Percentiles rank a stretch among this genome's conserved stretches.
Conservation (phyloP, 192 early-diverging fungal species). For the Coemansia sp. region DNA sequence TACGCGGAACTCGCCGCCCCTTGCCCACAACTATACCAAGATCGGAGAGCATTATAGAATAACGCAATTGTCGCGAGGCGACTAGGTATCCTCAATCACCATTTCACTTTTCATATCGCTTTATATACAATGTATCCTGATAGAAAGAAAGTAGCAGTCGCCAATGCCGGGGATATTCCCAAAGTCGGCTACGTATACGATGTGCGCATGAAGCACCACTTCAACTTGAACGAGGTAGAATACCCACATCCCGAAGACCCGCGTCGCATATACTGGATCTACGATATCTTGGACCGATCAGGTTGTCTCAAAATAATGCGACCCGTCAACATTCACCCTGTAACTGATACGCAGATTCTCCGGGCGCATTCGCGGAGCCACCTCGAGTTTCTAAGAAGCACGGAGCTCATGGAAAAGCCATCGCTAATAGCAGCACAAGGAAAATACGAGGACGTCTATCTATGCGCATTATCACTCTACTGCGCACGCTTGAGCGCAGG, state of each 20-base stretch:
- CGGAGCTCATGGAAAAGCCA: constrained; percentile 57
- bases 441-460: constrained; percentile 69
- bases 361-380: constrained; percentile 61
- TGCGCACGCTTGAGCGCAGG: constrained; percentile 76
- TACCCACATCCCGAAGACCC: constrained; percentile 75
- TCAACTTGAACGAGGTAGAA: constrained; percentile 33
- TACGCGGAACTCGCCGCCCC: not conserved
- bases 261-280: constrained; percentile 70
- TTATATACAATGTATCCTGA: not conserved
- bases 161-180: not conserved
- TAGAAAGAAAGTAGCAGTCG: not conserved
- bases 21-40: not conserved
- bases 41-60: not conserved
- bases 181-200: constrained; percentile 63
- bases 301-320: constrained; percentile 57
- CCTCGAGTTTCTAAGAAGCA: constrained; percentile 47
- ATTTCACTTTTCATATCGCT: not conserved
- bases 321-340: constrained; percentile 13
- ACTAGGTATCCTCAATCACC: not conserved
- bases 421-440: constrained; percentile 44
- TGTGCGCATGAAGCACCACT: constrained; percentile 67
- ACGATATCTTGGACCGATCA: constrained; percentile 55
- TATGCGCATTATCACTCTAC: constrained; percentile 65
- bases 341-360: constrained; percentile 34
- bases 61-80: not conserved